A percentile compares a stretch with the other conserved stretches of the same genome.
These are phyloP conservation scores for Rauvolfia tetraphylla DNA, from an alignment of 257 asterid genomes.

Conservation along the genomic window DNA sequence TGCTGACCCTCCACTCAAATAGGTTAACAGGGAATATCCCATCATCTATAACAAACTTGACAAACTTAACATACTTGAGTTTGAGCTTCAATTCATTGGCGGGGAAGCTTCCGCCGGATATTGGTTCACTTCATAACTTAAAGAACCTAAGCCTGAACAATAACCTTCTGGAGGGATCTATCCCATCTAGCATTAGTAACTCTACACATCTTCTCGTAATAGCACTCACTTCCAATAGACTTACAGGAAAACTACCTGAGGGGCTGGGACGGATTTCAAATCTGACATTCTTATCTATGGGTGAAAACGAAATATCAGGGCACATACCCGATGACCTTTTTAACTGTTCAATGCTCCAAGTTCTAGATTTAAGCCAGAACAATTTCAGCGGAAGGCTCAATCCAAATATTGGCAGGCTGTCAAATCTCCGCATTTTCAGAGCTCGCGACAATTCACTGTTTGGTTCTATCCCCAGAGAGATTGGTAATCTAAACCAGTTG, in stretches of 20 bases:
- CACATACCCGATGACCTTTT: constrained; percentile 58
- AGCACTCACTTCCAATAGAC: constrained; percentile 30
- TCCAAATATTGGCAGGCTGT: constrained; percentile 43
- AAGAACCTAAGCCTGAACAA: constrained; percentile 46
- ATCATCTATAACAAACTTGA: constrained; percentile 43
- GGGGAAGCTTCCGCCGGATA: constrained; percentile 54
- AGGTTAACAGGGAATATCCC: constrained; percentile 65
- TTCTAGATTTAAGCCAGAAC: constrained; percentile 42
- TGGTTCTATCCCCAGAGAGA: constrained; percentile 63
- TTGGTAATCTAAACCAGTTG: constrained; percentile 49
- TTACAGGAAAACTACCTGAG: constrained; percentile 49
- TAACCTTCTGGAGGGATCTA: constrained; percentile 51
- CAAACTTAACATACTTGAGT: constrained; percentile 60
- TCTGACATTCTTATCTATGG: constrained; percentile 48
- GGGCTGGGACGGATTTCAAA: constrained; percentile 45
- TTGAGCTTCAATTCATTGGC: constrained; percentile 53
- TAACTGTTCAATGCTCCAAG: constrained; percentile 49
- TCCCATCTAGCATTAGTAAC: constrained; percentile 56
- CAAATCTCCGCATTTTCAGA: constrained; percentile 40
- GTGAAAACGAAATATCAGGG: constrained; percentile 46
- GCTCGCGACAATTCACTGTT: constrained; percentile 29
- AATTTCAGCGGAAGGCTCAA: constrained; percentile 40
- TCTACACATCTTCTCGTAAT: constrained; percentile 52
- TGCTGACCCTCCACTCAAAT: constrained; percentile 70
- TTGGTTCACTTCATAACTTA: constrained; percentile 56